Evolutionary conservation across 768 basidiomycete species (phyloP).

Genomic region (Cystofilobasidium capitatum): DNA sequence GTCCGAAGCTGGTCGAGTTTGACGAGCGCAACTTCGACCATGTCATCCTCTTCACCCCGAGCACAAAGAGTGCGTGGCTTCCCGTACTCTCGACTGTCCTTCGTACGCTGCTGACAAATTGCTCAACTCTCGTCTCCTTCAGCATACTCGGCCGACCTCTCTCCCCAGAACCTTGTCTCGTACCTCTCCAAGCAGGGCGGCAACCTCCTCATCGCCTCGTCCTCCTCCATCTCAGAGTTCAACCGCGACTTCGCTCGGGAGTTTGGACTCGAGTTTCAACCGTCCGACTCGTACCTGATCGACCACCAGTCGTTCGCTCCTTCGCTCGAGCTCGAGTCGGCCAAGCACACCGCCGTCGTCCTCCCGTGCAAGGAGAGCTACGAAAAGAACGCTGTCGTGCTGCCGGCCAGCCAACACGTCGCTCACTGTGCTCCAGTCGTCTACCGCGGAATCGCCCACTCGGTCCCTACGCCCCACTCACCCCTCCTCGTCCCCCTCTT

Average conservation of each 20-base stretch:
- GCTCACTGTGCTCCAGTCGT: constrained; percentile 8
- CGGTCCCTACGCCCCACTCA: constrained; percentile 26
- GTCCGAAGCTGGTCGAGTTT: constrained; percentile 47
- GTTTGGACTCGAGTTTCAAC: constrained; percentile 81
- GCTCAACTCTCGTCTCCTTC: constrained; percentile 6
- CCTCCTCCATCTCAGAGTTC: constrained; percentile 48
- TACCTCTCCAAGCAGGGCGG: constrained; percentile 49
- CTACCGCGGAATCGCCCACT: constrained; percentile 30
- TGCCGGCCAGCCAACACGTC: constrained; percentile 12
- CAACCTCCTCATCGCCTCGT: constrained; percentile 76
- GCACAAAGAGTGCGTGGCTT: constrained; percentile 61
- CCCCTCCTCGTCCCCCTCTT: constrained; percentile 77
- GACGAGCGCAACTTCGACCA: constrained; percentile 71
- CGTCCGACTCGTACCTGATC: constrained; percentile 68
- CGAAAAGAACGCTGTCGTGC: constrained; percentile 46
- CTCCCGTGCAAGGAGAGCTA: constrained; percentile 49
- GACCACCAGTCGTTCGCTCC: constrained; percentile 74
- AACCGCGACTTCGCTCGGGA: constrained; percentile 76
- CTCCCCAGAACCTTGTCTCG: constrained; percentile 66
- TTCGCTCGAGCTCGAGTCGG: constrained; percentile 37
- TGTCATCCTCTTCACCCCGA: constrained; percentile 74
- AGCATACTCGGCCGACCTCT: constrained; percentile 66
- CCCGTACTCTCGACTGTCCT: not conserved
- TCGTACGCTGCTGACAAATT: not conserved
- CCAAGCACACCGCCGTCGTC: constrained; percentile 28